A percentile compares a stretch with the other conserved stretches of the same genome.
Evolutionary conservation across 768 basidiomycete species (phyloP).

Genomic region (Symmetrospora coprosmae): DNA sequence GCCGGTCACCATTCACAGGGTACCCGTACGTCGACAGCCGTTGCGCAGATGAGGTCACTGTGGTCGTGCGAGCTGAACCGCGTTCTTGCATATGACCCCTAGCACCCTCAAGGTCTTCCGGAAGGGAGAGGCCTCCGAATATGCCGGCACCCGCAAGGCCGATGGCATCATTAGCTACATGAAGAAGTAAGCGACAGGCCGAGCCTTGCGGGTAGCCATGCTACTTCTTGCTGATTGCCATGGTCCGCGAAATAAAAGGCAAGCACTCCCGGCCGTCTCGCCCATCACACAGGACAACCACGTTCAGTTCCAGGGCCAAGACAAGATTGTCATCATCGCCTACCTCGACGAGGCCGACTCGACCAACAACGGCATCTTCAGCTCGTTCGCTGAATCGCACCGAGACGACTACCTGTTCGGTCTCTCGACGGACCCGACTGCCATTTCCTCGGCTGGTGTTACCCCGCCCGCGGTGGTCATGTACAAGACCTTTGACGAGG

Average conservation of each 20-base stretch:
- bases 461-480: conserved; percentile 72
- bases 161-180: conserved; percentile 95
- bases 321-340: conserved; percentile 79
- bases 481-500: conserved; percentile 86
- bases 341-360: conserved; percentile 61
- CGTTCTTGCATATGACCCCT: background rate
- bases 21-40: conserved; percentile 89
- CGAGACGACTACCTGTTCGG: conserved; percentile 93
- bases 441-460: conserved; percentile 56
- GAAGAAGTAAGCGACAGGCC: conserved; percentile 57
- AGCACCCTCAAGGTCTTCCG: conserved; percentile 87
- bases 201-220: background rate
- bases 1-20: conserved; percentile 50
- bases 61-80: too few relatives aligned
- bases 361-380: conserved; percentile 44
- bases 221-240: conserved; percentile 15
- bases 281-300: conserved; percentile 61
- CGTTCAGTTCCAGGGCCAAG: conserved; percentile 69
- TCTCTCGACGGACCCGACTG: conserved; percentile 51
- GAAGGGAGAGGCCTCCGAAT: conserved; percentile 63
- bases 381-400: conserved; percentile 63
- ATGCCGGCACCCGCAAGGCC: conserved; percentile 75
- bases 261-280: conserved; percentile 84
- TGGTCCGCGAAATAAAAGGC: conserved; percentile 42
- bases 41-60: too few relatives aligned